These are phyloP conservation scores for Hura crepitans DNA, from an alignment of 441 rosid species.

Conservation along the genomic window DNA sequence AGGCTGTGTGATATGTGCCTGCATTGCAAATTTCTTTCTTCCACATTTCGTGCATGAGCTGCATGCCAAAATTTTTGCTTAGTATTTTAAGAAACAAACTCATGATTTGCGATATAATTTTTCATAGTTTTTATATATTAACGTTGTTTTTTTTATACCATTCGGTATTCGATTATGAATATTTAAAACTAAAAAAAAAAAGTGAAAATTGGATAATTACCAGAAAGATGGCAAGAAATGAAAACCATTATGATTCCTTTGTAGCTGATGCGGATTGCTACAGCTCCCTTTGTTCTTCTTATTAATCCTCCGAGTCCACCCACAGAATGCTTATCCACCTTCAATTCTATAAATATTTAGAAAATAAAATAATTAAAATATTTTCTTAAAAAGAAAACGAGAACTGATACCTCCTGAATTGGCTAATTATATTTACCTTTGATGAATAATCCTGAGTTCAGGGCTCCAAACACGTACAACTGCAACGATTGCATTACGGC, in stretches of 20 bases:
- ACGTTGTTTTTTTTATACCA: too few relatives aligned
- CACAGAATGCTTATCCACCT: slow-evolving; percentile 49
- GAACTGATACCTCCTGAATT: too few relatives aligned
- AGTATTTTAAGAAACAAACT: too few relatives aligned
- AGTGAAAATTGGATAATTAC: slow-evolving; percentile 30
- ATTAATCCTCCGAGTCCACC: slow-evolving; percentile 67
- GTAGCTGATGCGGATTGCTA: slow-evolving; percentile 52
- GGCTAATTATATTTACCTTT: slow-evolving; percentile 32
- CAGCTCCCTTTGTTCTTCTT: slow-evolving; percentile 71
- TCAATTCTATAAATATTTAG: slow-evolving; percentile 37
- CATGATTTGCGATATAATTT: too few relatives aligned
- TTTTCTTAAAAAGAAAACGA: not conserved
- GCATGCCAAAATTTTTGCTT: slow-evolving; percentile 14
- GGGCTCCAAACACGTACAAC: slow-evolving; percentile 54
- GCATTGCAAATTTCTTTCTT: slow-evolving; percentile 50
- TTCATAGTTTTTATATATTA: too few relatives aligned
- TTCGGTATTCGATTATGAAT: too few relatives aligned
- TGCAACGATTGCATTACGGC: slow-evolving; percentile 64
- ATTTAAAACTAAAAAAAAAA: too few relatives aligned
- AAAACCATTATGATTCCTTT: slow-evolving; percentile 55
- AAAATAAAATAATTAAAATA: not conserved
- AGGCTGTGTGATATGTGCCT: slow-evolving; percentile 49
- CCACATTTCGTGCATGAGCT: slow-evolving; percentile 67
- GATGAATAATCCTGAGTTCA: slow-evolving; percentile 36
- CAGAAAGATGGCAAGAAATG: slow-evolving; percentile 73